Percentiles rank a stretch among this genome's conserved stretches.
phyloP scores from a whole-genome alignment of 306 rosid species.

The Cucumis cinereus region DNA sequence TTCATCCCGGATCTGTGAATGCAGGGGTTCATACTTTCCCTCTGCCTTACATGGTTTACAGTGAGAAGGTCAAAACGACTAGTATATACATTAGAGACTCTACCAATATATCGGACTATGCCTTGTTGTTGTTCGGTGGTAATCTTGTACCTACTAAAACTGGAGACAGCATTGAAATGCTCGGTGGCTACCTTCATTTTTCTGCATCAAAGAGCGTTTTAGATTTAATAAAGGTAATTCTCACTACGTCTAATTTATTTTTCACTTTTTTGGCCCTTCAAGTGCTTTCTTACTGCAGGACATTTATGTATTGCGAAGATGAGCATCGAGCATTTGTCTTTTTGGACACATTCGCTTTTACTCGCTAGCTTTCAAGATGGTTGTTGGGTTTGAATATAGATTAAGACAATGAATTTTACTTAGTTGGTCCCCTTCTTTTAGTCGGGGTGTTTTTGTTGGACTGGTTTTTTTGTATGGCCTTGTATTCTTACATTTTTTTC shows the following conservation, averaged over 20 bases:
- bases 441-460: too few relatives aligned
- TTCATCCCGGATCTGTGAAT: slow-evolving; percentile 92
- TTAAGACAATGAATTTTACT: too few relatives aligned
- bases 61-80: slow-evolving; percentile 88
- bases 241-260: background rate
- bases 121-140: slow-evolving; percentile 82
- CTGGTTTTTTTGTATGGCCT: too few relatives aligned
- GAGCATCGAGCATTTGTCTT: background rate
- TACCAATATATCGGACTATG: slow-evolving; percentile 86
- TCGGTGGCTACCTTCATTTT: slow-evolving; percentile 94
- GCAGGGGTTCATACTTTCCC: slow-evolving; percentile 89
- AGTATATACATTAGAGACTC: slow-evolving; percentile 73
- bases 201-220: slow-evolving; percentile 75
- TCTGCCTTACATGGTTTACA: slow-evolving; percentile 87
- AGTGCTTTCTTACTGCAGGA: background rate
- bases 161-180: slow-evolving; percentile 94
- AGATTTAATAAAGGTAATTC: slow-evolving; percentile 69
- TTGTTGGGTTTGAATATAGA: background rate
- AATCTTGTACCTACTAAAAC: slow-evolving; percentile 52
- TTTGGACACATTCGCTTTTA: background rate
- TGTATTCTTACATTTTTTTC: too few relatives aligned
- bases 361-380: background rate
- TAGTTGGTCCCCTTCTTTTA: too few relatives aligned
- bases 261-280: background rate
- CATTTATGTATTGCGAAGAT: background rate